Evolutionary conservation across 441 rosid species (phyloP), one percentile per base, ranked within the genome.

Genomic region (Adansonia rubrostipa): DNA sequence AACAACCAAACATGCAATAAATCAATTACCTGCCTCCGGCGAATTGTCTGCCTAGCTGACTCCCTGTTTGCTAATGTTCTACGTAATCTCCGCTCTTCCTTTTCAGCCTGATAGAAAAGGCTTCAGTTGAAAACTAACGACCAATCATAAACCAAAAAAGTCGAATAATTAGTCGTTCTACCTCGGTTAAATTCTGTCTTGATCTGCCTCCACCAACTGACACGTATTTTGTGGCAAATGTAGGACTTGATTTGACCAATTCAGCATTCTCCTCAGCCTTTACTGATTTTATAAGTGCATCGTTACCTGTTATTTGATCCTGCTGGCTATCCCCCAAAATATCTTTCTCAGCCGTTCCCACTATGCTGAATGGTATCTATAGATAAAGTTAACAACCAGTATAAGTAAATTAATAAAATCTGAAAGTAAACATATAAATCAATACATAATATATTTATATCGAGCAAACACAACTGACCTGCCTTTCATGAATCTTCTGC

Each of bases 11-110:
- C 42, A 17, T 8, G 44, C 19, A 48, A 51, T 20, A 36, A 42
- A 20, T 70, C 65, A 57, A 57, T 71, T 84, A 92, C 99, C 97
- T 93, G 98, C 80, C 98, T 83, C 4, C 97, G 91, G 2, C 91
- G 89, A 85, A 95, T 95, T 0, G 99, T 95, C 81, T 92, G 99
- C 85, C 99, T 88, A 6, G 99, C 98, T n/a, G 98, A 93, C 79
- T 93, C 98, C 85, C 98, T 91, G 80, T 95, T 95, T 76, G 98
- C 98, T 79, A 93, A 83, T 74, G 93, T 87, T 84, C 98, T 86
- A 28, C 90, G 87, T 36, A 92, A 83, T 81, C 94, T 89, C 72
- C 95, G 89, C 14, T 79, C 96, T 85, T 93, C 99, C 84, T 88
- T 91, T 78, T 92, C 99, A 82, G 89, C 94, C 99, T 95, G 81